These are phyloP conservation scores for Paratinospora sagittata DNA, from an alignment of 164 flowering plant species.

Conservation along the genomic window DNA sequence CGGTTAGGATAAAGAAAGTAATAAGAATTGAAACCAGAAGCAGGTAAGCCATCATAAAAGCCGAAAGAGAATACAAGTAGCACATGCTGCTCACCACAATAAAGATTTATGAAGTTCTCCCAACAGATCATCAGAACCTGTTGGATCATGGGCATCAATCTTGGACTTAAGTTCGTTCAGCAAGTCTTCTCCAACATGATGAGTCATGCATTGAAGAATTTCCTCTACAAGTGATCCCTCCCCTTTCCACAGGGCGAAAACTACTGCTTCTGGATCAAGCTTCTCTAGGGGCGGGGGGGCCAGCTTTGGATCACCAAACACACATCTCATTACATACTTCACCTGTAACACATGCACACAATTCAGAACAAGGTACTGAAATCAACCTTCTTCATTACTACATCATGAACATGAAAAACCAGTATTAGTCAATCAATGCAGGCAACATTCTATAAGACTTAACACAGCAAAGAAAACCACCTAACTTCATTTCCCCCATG, in stretches of 20 bases:
- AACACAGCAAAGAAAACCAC: no score
- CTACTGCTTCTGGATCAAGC: conserved; percentile 65
- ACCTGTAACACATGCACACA: conserved; percentile 49
- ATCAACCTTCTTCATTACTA: not conserved
- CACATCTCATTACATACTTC: conserved; percentile 83
- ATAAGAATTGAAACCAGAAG: conserved; percentile 3
- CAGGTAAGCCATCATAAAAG: not conserved
- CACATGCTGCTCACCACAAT: conserved; percentile 54
- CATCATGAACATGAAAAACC: not conserved
- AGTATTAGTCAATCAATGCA: not conserved
- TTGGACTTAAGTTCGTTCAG: conserved; percentile 55
- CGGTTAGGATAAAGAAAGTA: conserved; percentile 5
- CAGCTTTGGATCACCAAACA: conserved; percentile 79
- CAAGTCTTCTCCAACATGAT: conserved; percentile 60
- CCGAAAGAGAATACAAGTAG: not conserved
- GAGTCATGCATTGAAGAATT: conserved; percentile 75
- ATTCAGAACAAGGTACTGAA: conserved; percentile 3
- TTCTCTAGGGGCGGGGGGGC: conserved; percentile 93
- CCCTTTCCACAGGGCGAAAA: conserved; percentile 79
- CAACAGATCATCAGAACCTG: conserved; percentile 55
- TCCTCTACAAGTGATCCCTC: conserved; percentile 89
- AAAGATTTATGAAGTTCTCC: conserved; percentile 68
- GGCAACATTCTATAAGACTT: not conserved
- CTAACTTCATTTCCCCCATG: no score
- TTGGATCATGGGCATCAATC: conserved; percentile 72